A percentile compares a stretch with the other conserved stretches of the same genome.
Conservation (phyloP, 2,329 filamentous ascomycete species). For the Penicillium concentricum region DNA sequence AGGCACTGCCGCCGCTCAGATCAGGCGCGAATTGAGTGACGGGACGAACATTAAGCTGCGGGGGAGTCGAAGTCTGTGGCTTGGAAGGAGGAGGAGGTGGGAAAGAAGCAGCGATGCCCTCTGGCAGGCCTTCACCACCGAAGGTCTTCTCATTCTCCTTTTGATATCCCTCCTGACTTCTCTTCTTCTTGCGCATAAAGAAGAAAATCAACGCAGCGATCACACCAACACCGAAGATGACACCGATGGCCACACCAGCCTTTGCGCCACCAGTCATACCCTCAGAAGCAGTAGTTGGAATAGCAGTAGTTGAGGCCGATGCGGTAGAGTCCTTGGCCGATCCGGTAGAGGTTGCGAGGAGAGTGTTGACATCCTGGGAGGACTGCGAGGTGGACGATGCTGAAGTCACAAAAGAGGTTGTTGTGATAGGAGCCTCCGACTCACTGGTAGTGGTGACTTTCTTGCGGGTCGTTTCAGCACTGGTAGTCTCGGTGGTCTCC, state of each 20-base stretch:
- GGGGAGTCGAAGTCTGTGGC: conserved; percentile 55
- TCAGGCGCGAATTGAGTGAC: conserved; percentile 79
- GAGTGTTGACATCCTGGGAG: conserved; percentile 12
- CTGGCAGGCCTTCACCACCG: conserved; percentile 29
- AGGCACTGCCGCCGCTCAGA: conserved; percentile 42
- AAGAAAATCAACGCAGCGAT: conserved; percentile 70
- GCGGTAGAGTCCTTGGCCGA: conserved; percentile 23
- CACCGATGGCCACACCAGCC: conserved; percentile 81
- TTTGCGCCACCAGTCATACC: conserved; percentile 55
- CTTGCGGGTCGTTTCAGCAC: conserved; percentile 7
- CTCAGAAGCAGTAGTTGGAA: conserved; percentile 22
- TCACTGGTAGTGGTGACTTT: not conserved
- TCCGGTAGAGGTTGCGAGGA: conserved; percentile 17
- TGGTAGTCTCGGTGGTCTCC: not conserved
- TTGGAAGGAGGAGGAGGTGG: conserved; percentile 35
- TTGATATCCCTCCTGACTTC: conserved; percentile 49
- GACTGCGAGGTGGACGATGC: conserved; percentile 20
- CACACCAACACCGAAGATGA: conserved; percentile 67
- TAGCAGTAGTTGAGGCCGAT: conserved; percentile 26
- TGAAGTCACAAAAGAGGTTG: conserved; percentile 21
- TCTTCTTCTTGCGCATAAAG: conserved; percentile 70
- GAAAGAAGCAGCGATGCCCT: conserved; percentile 29
- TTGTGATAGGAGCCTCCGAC: not conserved
- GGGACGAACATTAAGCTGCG: conserved; percentile 80
- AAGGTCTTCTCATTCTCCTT: conserved; percentile 64